These are phyloP conservation scores for Ogataea sp. DNA, from an alignment of 805 yeast species.

Conservation along the genomic window DNA sequence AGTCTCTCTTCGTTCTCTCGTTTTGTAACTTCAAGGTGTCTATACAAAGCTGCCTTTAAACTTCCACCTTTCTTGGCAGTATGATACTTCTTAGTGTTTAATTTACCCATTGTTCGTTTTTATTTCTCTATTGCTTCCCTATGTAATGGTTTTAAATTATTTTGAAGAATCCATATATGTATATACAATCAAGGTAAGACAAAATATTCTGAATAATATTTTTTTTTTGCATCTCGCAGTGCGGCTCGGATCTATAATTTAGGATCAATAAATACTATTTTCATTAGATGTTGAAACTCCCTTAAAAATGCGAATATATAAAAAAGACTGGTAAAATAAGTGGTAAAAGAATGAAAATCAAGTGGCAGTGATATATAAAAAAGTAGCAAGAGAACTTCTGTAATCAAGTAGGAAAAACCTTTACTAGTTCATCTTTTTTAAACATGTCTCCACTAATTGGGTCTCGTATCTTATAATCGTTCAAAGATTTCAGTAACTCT, in stretches of 20 bases:
- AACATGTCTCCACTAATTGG: conserved; percentile 39
- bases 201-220: no score
- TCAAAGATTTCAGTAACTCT: conserved; percentile 7
- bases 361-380: neutral
- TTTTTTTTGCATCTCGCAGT: no score
- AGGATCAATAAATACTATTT: no score
- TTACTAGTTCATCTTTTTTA: conserved; percentile 28
- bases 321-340: no score
- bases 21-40: conserved; percentile 10
- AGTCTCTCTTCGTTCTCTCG: conserved; percentile 10
- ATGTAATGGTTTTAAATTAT: no score
- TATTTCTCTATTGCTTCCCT: no score
- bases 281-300: no score
- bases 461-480: conserved; percentile 28
- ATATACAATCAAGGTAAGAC: no score
- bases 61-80: conserved; percentile 10
- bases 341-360: neutral
- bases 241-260: no score
- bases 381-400: neutral
- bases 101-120: neutral
- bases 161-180: no score
- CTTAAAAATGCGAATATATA: no score
- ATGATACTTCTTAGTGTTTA: neutral
- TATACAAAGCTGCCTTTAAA: conserved; percentile 19
- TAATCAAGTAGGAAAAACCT: conserved; percentile 44